Evolutionary conservation across 2,329 filamentous ascomycete species (phyloP), one percentile per base, ranked within the genome.

Genomic region (Dothistroma septosporum): DNA sequence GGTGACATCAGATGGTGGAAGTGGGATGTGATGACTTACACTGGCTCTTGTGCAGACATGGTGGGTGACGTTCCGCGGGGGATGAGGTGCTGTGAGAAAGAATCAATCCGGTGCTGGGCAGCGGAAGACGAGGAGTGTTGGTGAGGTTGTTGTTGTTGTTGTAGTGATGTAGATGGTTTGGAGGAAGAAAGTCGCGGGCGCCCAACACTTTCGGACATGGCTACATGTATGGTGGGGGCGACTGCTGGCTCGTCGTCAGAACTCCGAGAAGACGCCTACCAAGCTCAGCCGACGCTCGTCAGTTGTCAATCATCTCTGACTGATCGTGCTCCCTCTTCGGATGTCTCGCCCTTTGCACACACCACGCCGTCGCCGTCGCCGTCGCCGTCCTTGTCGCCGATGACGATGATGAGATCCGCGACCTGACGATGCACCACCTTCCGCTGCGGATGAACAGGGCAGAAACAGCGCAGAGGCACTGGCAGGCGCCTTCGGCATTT

Each of bases 31-130:
- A 46, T 14, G 41, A 66, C 64, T 64, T 60, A 68, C 66, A 68
- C 66, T 57, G 66, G 50, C 58, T 66, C 62, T 55, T 48, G 53
- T 24, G 41, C 32, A 35, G 64, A 64, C 66, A 68, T 68, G 62
- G 28, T 67, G 53, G 33, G 58, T 16, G 58, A 52, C 19, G 52
- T 32, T 22, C 35, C 57, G 35, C 21, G 41, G 32, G 50, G 33
- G 2, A 19, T 59, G 37, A 66, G 53, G 53, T 66, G 65, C 48
- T 61, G 49, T n/a, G 64, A 59, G 28, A 66, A 50, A 52, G 57
- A 59, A 49, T 55, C 56, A 48, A 64, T 57, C 50, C 64, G 64
- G 56, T 59, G 58, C 35, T 61, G 59, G 46, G 61, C 49, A 56
- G 64, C 55, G 31, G 59, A 59, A 28, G 58, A 24, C 22, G 55